Conservation (phyloP, 305 asterid genomes). For the Plantago lanceolata region DNA sequence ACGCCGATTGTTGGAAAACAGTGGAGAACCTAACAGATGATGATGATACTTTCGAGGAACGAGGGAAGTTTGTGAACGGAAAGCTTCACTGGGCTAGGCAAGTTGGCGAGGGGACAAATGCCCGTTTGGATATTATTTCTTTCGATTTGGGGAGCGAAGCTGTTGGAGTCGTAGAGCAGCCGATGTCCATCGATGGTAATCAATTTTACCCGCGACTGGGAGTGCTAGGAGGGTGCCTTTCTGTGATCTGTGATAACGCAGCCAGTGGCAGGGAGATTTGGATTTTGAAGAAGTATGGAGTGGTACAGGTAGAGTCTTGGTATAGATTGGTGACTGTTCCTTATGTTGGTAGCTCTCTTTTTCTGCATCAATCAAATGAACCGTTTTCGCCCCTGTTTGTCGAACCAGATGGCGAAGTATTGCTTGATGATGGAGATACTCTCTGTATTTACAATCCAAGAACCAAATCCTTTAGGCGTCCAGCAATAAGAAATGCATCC, state of each 20-base stretch:
- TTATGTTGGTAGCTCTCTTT: constrained; percentile 8
- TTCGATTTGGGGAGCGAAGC: constrained; percentile 28
- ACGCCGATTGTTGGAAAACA: constrained; percentile 31
- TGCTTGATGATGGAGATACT: constrained; percentile 15
- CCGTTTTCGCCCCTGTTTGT: constrained; percentile 14
- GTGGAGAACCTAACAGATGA: constrained; percentile 8
- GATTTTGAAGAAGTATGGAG: constrained; percentile 35
- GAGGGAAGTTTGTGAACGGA: constrained; percentile 34
- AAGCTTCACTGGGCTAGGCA: constrained; percentile 39
- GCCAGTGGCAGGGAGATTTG: constrained; percentile 25
- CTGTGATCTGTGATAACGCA: constrained; percentile 22
- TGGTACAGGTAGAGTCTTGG: constrained; percentile 37
- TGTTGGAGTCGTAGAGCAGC: constrained; percentile 26
- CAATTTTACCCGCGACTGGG: constrained; percentile 10
- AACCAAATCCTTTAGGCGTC: not conserved
- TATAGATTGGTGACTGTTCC: constrained; percentile 22
- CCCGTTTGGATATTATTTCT: constrained; percentile 19
- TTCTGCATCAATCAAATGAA: not conserved
- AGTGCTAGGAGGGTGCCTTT: constrained; percentile 32
- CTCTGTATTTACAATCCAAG: constrained; percentile 19
- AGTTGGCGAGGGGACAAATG: not conserved
- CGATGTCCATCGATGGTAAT: constrained; percentile 3
- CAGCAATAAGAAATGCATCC: not conserved
- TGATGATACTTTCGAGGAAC: constrained; percentile 12
- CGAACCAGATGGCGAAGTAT: constrained; percentile 22